Base-by-base conservation (phyloP, 352 stramenopile species). In the Pythium phragmiticola region DNA sequence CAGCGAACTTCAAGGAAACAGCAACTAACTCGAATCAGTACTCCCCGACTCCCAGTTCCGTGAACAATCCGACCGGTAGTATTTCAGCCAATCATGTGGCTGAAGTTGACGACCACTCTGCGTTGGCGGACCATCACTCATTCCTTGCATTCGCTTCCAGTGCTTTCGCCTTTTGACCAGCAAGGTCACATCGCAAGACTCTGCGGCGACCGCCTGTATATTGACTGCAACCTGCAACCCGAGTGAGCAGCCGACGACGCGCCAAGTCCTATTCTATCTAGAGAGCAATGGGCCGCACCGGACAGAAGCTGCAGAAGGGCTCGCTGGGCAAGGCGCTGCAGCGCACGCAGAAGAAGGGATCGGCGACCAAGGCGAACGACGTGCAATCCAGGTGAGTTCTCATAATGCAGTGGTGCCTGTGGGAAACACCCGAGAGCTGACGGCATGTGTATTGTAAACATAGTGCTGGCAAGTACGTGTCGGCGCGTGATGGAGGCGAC, bases 401-500 rank as follows among this genome's bases (percentile, higher is more conserved):
- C 48, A 41, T 19, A 4, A n/a, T 23, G 16, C 16, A 34, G 48
- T 7, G 16, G 39, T 41, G 8, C 45, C 45, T 14, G 30, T 42
- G 14, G 48, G 17, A 26, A 55, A 23, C 7, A 21, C 49, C 19
- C n/a, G 11, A 1, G 26, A 23, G 36, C 36, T 65, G 47, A 52
- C 46, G 26, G 28, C 14, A 46, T 23, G 12, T 34, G 8, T 34
- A 7, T 41, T 17, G 19, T 41, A 12, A 23, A 26, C 28, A 11
- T 45, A 90, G 85, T 57, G 87, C 85, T 17, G 87, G 87, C 30
- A 93, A 92, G 49, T 77, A 94, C 67, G 87, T 96, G 39, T 94
- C 87, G 3, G 84, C 77, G 33, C 73, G 84, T 9, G 87, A 96
- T 58, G 87, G 87, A 21, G 87, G 87, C 42, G 86, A 96, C 52